phyloP scores from a whole-genome alignment of 768 basidiomycete species.

The Russula brevipes region DNA sequence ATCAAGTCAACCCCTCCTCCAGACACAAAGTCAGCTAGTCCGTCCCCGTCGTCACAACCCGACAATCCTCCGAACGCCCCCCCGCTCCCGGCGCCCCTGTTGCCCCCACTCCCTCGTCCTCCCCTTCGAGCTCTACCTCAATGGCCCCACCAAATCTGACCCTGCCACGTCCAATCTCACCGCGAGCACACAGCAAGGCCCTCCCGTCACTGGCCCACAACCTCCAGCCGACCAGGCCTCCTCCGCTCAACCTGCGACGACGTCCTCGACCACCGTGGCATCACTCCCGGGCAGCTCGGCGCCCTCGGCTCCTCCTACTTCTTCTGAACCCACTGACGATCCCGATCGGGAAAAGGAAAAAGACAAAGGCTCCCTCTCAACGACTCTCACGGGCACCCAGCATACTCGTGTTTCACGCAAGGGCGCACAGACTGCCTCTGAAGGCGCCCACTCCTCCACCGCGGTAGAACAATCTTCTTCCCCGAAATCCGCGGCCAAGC shows the following conservation, averaged over 20 bases:
- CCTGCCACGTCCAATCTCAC: slow-evolving; percentile 13
- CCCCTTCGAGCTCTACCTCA: slow-evolving; percentile 14
- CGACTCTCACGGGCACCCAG: slow-evolving; percentile 39
- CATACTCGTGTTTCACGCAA: slow-evolving; percentile 34
- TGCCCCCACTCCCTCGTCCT: slow-evolving; percentile 2
- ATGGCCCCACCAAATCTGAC: slow-evolving; percentile 23
- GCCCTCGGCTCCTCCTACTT: slow-evolving; percentile 31
- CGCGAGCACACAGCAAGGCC: slow-evolving; percentile 26
- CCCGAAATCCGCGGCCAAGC: slow-evolving; percentile 23
- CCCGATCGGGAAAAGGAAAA: slow-evolving; percentile 40
- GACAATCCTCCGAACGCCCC: not conserved
- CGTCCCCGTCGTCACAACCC: not conserved
- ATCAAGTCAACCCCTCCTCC: slow-evolving; percentile 5
- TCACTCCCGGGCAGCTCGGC: slow-evolving; percentile 23
- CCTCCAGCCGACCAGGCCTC: slow-evolving; percentile 7
- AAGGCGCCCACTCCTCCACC: slow-evolving; percentile 34
- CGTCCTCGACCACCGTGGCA: slow-evolving; percentile 17
- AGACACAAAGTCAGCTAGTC: not conserved
- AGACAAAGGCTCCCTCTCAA: slow-evolving; percentile 45
- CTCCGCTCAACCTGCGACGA: slow-evolving; percentile 20
- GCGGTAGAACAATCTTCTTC: slow-evolving; percentile 27
- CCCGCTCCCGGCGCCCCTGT: not conserved
- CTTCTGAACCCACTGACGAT: slow-evolving; percentile 33
- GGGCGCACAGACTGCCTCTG: slow-evolving; percentile 33
- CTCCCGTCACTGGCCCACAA: slow-evolving; percentile 25